Evolutionary conservation across 2,329 filamentous ascomycete species (phyloP).

Genomic region (Pleochaeta shiraiana): DNA sequence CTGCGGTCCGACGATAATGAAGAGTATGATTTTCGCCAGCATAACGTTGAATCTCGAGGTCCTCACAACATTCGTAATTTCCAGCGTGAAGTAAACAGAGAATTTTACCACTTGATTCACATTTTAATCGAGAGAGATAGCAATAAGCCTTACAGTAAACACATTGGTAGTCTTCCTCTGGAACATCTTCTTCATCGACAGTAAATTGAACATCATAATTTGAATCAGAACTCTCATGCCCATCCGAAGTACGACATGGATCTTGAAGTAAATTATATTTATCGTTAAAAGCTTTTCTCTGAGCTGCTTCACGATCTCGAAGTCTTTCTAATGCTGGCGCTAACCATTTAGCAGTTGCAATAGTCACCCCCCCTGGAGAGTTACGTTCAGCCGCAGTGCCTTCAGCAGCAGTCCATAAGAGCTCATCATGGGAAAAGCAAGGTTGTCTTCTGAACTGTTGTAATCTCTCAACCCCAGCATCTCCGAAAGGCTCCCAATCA

Average conservation of each 20-base stretch:
- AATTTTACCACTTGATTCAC: constrained; percentile 57
- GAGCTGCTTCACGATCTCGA: constrained; percentile 45
- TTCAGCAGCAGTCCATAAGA: constrained; percentile 75
- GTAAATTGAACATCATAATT: constrained; percentile 38
- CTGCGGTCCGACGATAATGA: constrained; percentile 54
- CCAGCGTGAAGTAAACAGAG: constrained; percentile 71
- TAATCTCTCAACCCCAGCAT: constrained; percentile 65
- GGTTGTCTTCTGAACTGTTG: constrained; percentile 78
- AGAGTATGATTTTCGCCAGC: constrained; percentile 49
- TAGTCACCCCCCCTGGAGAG: constrained; percentile 38
- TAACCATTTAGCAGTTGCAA: constrained; percentile 89
- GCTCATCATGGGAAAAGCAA: constrained; percentile 92
- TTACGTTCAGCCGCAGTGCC: constrained; percentile 69
- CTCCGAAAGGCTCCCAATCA: constrained; percentile 89
- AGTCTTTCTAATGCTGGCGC: constrained; percentile 69
- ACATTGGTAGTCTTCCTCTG: constrained; percentile 87
- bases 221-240: constrained; percentile 14
- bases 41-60: constrained; percentile 42
- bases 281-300: constrained; percentile 44
- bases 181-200: constrained; percentile 49
- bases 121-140: constrained; percentile 80
- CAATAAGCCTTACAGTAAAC: constrained; percentile 79
- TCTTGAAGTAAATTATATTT: constrained; percentile 34
- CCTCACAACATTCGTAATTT: constrained; percentile 56
- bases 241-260: constrained; percentile 17